Percentiles rank a stretch among this genome's conserved stretches.
Conservation (phyloP, 495 filamentous ascomycete genomes). For the Talaromyces borbonicus region DNA sequence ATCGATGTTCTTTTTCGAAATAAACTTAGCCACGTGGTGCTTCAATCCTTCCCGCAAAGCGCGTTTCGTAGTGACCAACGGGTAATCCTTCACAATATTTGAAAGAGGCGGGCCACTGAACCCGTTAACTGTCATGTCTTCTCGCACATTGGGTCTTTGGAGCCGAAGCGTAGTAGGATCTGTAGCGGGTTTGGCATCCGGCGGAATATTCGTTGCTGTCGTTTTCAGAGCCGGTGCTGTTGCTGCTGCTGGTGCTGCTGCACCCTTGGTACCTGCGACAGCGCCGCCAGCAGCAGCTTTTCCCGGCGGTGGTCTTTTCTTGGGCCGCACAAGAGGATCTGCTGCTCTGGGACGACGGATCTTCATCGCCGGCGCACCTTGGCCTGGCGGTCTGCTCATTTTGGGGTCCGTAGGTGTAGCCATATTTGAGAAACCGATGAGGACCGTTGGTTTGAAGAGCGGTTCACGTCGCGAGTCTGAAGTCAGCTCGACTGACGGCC, state of each 20-base stretch:
- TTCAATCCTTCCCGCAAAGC: conserved; percentile 70
- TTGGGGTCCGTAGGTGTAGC: conserved; percentile 26
- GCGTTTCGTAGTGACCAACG: conserved; percentile 71
- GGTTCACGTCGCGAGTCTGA: background rate
- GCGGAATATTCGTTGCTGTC: background rate
- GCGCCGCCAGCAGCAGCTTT: conserved; percentile 12
- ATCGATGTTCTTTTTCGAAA: conserved; percentile 55
- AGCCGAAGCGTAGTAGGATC: conserved; percentile 7
- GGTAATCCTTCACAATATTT: conserved; percentile 49
- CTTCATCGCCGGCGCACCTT: conserved; percentile 28
- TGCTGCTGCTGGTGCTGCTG: conserved; percentile 1
- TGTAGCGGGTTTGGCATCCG: conserved; percentile 9
- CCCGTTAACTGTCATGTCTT: conserved; percentile 40
- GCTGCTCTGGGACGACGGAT: conserved; percentile 41
- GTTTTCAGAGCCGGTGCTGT: conserved; percentile 3
- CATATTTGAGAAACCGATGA: conserved; percentile 16
- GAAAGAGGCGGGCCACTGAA: conserved; percentile 50
- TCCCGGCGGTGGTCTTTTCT: conserved; percentile 29
- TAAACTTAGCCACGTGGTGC: conserved; percentile 75
- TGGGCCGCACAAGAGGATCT: conserved; percentile 61
- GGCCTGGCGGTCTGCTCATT: conserved; percentile 22
- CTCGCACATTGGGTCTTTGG: conserved; percentile 14
- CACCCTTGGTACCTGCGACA: conserved; percentile 6
- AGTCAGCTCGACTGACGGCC: background rate
- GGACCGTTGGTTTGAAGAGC: background rate